These are phyloP conservation scores for Hortiboletus campestris DNA, from an alignment of 768 basidiomycete species.

Conservation along the genomic window DNA sequence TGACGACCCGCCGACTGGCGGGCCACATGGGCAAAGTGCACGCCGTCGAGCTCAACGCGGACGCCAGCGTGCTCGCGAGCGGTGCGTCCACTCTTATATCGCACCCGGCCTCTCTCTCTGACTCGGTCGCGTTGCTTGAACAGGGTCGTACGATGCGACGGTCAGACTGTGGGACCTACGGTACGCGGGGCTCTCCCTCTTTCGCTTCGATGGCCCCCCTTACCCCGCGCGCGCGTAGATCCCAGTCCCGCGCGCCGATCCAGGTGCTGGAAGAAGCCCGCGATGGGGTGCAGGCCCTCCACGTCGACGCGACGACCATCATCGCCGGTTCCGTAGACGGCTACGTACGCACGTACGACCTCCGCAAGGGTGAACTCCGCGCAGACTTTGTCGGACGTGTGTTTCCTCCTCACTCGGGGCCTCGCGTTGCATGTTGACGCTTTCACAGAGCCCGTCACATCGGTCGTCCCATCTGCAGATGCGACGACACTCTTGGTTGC, in stretches of 20 bases:
- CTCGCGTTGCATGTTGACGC: neutral
- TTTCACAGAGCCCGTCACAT: slow-evolving; percentile 76
- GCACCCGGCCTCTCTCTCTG: neutral
- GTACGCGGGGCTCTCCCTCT: slow-evolving; percentile 36
- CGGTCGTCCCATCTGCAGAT: slow-evolving; percentile 78
- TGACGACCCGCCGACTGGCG: slow-evolving; percentile 75
- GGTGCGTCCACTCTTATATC: slow-evolving; percentile 45
- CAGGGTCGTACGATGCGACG: slow-evolving; percentile 91
- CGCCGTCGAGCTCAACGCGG: slow-evolving; percentile 85
- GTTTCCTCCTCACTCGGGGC: neutral
- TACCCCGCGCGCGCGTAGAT: slow-evolving; percentile 37
- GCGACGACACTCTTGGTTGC: slow-evolving; percentile 77
- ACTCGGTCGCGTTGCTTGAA: too few relatives aligned
- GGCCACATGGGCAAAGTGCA: slow-evolving; percentile 93
- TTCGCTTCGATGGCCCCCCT: neutral
- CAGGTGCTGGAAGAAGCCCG: slow-evolving; percentile 86
- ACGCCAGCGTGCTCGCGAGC: slow-evolving; percentile 83
- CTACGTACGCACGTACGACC: slow-evolving; percentile 88
- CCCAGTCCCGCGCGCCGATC: slow-evolving; percentile 81
- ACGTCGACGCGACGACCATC: slow-evolving; percentile 64
- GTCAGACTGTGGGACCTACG: slow-evolving; percentile 90
- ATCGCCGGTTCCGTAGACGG: slow-evolving; percentile 89
- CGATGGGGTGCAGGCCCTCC: slow-evolving; percentile 80
- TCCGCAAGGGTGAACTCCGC: slow-evolving; percentile 87
- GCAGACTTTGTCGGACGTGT: slow-evolving; percentile 89